Conservation (phyloP, 2,329 filamentous ascomycete genomes). For the Pseudogymnoascus sp. region DNA sequence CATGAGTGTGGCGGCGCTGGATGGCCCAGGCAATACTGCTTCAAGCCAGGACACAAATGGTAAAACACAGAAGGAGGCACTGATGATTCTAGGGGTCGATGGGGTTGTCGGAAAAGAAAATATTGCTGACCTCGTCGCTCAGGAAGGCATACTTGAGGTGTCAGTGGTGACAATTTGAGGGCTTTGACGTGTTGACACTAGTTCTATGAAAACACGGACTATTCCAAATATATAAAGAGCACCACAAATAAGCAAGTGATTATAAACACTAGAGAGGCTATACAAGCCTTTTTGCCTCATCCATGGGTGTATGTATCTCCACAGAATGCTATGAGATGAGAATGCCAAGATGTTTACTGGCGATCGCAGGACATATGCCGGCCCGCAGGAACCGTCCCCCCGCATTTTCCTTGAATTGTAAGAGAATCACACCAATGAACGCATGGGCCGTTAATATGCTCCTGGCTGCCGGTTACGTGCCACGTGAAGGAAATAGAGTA, state of each 20-base stretch:
- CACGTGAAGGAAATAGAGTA: slow-evolving; percentile 8
- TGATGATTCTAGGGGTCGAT: slow-evolving; percentile 75
- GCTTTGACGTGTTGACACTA: neutral
- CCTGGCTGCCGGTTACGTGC: neutral
- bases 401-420: neutral
- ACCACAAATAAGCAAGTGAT: neutral
- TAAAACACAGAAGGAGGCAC: slow-evolving; percentile 50
- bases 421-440: neutral
- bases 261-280: neutral
- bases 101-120: slow-evolving; percentile 51
- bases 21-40: slow-evolving; percentile 18
- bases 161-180: slow-evolving; percentile 36
- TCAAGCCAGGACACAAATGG: slow-evolving; percentile 27
- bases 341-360: neutral
- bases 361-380: neutral
- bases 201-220: neutral
- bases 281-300: slow-evolving; percentile 5
- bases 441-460: slow-evolving; percentile 1
- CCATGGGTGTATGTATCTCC: neutral
- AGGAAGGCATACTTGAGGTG: slow-evolving; percentile 48
- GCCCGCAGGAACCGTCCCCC: neutral
- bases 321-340: neutral
- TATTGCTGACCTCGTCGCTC: slow-evolving; percentile 38
- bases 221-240: neutral
- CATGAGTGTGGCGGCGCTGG: slow-evolving; percentile 61